Conservation (phyloP, 306 rosid genomes). For the Casuarina cunninghamiana region DNA sequence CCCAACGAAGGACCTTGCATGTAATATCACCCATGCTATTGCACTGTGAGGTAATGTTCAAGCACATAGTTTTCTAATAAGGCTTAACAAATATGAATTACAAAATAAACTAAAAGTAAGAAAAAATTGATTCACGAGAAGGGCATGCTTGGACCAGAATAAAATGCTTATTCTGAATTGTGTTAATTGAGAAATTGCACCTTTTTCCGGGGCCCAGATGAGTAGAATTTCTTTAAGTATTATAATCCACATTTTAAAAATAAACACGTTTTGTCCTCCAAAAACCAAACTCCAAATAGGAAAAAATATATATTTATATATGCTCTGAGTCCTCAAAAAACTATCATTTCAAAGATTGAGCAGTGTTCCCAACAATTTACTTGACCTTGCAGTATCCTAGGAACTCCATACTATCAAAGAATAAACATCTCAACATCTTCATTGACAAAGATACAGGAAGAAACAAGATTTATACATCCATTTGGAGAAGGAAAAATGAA, state of each 20-base stretch:
- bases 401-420: not conserved
- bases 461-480: not conserved
- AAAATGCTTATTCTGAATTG: not conserved
- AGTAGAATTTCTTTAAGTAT: not conserved
- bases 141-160: not conserved
- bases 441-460: not conserved
- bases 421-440: not conserved
- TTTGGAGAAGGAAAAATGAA: not conserved
- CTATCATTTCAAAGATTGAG: not conserved
- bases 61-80: not conserved
- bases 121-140: not conserved
- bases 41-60: constrained; percentile 37
- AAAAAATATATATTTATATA: not conserved
- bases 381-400: not conserved
- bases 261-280: not conserved
- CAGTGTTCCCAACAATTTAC: not conserved
- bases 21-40: constrained; percentile 49
- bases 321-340: not conserved
- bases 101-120: not conserved
- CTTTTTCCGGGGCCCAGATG: not conserved
- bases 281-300: not conserved
- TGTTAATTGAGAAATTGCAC: not conserved
- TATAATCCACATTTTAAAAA: not conserved
- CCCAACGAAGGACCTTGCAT: constrained; percentile 52
- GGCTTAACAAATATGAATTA: not conserved